Conservation (phyloP, 345 rosid genomes). For the Nephelium lappaceum region DNA sequence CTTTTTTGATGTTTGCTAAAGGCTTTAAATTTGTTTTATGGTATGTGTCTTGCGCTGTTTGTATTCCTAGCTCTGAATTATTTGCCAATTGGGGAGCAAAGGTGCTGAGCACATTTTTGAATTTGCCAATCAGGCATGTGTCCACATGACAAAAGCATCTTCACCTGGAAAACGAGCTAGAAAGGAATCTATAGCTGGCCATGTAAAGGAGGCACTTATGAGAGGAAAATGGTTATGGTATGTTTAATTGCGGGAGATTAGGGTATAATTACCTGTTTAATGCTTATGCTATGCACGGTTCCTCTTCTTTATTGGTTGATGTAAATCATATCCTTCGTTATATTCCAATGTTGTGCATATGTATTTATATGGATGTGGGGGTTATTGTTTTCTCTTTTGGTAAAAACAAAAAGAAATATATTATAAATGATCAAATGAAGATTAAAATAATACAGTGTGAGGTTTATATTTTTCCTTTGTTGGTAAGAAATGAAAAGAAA, state of each 20-base stretch:
- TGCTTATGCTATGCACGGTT: background rate
- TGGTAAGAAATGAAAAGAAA: background rate
- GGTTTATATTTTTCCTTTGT: background rate
- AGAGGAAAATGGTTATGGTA: slow-evolving; percentile 96
- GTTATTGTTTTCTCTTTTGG: background rate
- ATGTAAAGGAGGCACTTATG: slow-evolving; percentile 69
- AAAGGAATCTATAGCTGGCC: slow-evolving; percentile 60
- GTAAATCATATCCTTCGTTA: background rate
- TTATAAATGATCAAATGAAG: background rate
- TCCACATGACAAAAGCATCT: slow-evolving; percentile 44
- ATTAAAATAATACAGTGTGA: background rate
- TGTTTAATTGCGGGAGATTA: slow-evolving; percentile 24
- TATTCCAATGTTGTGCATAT: background rate
- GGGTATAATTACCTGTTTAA: background rate
- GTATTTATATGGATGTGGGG: background rate
- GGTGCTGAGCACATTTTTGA: background rate
- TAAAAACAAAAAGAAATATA: background rate
- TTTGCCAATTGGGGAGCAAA: background rate
- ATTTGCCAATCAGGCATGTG: slow-evolving; percentile 54
- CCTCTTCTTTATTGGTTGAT: background rate
- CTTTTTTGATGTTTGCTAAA: background rate
- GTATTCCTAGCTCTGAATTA: background rate
- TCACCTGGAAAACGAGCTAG: slow-evolving; percentile 62
- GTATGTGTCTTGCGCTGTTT: background rate
- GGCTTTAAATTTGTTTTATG: background rate